A percentile compares a stretch with the other conserved stretches of the same genome.
These are phyloP conservation scores for Cladosporium halotolerans DNA, from an alignment of 2,329 filamentous ascomycete genomes.

Conservation along the genomic window DNA sequence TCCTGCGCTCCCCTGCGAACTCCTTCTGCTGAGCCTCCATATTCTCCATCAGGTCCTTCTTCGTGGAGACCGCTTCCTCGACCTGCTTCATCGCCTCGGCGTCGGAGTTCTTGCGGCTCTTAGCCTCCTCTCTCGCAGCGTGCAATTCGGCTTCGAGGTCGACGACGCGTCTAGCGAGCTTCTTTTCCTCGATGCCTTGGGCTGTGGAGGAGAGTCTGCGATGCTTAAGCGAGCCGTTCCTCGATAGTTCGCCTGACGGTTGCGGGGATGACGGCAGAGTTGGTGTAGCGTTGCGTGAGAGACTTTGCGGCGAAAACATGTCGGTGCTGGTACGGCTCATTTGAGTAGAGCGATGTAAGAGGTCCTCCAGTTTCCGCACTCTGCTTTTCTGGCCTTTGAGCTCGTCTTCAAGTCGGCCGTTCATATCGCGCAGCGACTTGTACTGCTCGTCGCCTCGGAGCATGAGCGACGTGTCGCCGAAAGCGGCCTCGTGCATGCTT, in stretches of 20 bases:
- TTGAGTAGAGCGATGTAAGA: conserved; percentile 75
- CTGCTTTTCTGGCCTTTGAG: conserved; percentile 90
- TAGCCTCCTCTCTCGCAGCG: conserved; percentile 67
- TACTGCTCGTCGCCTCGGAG: conserved; percentile 84
- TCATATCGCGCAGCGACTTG: conserved; percentile 42
- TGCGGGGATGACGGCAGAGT: conserved; percentile 15
- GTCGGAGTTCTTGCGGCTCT: conserved; percentile 46
- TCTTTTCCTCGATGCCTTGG: conserved; percentile 55
- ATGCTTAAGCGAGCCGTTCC: conserved; percentile 22
- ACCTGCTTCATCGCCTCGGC: conserved; percentile 62
- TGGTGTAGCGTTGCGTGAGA: conserved; percentile 19
- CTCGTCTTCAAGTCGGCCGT: conserved; percentile 53
- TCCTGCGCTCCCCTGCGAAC: conserved; percentile 77
- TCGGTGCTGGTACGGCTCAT: conserved; percentile 41
- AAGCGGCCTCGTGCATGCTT: conserved; percentile 81
- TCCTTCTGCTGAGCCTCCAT: conserved; percentile 88
- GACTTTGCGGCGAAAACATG: conserved; percentile 27
- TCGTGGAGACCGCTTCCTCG: conserved; percentile 83
- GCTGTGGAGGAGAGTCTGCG: conserved; percentile 57
- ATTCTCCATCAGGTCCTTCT: conserved; percentile 88
- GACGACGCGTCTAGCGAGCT: conserved; percentile 55
- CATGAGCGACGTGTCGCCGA: conserved; percentile 80
- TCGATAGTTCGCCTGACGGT: conserved; percentile 19
- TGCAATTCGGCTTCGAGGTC: conserved; percentile 72
- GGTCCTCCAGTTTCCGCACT: conserved; percentile 82